Percentiles rank a stretch among this genome's conserved stretches.
Evolutionary conservation across 176 grass and related monocot genomes (phyloP).

Genomic region (Elymus sibiricus): DNA sequence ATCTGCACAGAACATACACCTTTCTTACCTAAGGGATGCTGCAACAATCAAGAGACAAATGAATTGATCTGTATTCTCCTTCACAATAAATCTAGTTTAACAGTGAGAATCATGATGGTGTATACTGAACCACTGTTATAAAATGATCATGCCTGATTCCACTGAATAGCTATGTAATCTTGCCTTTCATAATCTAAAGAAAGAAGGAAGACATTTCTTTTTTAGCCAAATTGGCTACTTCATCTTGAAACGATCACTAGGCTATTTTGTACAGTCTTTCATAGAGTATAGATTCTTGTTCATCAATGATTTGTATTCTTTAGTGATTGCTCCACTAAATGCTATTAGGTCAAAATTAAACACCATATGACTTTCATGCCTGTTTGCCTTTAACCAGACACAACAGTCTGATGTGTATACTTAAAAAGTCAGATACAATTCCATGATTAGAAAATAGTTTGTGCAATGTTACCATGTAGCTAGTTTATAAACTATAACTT

Average conservation of each 20-base stretch:
- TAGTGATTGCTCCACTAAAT: constrained; percentile 8
- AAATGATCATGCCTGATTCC: neutral
- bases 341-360: neutral
- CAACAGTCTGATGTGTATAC: neutral
- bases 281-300: neutral
- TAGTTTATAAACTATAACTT: neutral
- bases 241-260: neutral
- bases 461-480: neutral
- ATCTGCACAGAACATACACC: neutral
- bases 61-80: neutral
- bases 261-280: neutral
- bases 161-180: neutral
- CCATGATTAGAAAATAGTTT: neutral
- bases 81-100: neutral
- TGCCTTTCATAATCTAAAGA: neutral
- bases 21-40: neutral
- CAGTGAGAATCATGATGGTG: neutral
- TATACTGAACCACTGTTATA: neutral
- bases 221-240: neutral
- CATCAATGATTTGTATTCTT: neutral
- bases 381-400: neutral
- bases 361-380: neutral
- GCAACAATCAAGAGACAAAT: neutral
- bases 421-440: neutral
- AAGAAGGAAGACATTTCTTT: neutral